phyloP scores from a whole-genome alignment of 2,329 filamentous ascomycete genomes.

The Ilyonectria robusta region DNA sequence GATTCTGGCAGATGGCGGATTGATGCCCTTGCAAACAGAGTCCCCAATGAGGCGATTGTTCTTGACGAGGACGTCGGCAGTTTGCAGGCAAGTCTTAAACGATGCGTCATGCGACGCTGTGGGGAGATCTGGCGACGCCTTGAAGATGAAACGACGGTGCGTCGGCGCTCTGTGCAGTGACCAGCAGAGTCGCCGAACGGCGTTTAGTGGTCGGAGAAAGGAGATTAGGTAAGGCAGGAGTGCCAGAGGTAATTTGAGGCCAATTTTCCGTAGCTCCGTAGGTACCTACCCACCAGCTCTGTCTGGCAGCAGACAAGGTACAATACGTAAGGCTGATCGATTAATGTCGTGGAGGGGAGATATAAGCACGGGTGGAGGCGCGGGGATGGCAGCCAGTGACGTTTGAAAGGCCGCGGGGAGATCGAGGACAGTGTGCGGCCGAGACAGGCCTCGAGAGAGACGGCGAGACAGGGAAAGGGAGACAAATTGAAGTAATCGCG shows the following conservation, averaged over 20 bases:
- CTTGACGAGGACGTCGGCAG: constrained; percentile 9
- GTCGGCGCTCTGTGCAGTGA: constrained; percentile 22
- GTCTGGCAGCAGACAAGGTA: not conserved
- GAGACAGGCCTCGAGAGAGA: constrained; percentile 4
- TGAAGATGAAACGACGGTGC: constrained; percentile 20
- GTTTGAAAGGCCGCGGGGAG: constrained; percentile 5
- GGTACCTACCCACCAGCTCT: constrained; percentile 22
- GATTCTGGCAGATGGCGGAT: constrained; percentile 1
- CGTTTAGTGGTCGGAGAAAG: constrained; percentile 15
- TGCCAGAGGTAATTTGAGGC: constrained; percentile 1
- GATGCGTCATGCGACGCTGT: constrained; percentile 1
- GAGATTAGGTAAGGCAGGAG: constrained; percentile 21
- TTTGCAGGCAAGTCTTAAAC: not conserved
- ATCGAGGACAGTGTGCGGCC: not conserved
- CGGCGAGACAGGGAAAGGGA: not conserved
- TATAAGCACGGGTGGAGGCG: constrained; percentile 14
- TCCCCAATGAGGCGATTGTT: not conserved
- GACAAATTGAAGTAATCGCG: constrained; percentile 9
- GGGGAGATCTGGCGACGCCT: constrained; percentile 12
- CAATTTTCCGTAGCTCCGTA: constrained; percentile 7
- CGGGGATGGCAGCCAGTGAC: constrained; percentile 10
- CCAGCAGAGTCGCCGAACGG: constrained; percentile 17
- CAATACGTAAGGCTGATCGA: constrained; percentile 21
- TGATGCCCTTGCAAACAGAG: constrained; percentile 10
- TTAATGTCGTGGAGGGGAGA: constrained; percentile 20